Conservation (phyloP, 352 stramenopile genomes). For the Albugo laibachii region DNA sequence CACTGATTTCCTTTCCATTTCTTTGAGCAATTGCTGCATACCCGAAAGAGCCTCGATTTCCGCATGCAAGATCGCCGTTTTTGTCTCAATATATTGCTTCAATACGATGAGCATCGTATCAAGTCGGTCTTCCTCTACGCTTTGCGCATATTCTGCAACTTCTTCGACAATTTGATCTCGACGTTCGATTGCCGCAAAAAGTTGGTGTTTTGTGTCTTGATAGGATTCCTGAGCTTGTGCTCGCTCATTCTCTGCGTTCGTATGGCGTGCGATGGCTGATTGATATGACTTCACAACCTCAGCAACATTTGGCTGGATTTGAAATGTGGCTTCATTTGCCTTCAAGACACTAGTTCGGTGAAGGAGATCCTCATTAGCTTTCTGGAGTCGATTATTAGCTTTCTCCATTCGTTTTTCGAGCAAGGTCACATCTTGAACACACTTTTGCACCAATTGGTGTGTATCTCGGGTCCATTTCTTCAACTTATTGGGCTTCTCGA, state of each 20-base stretch:
- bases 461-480: constrained; percentile 52
- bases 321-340: constrained; percentile 60
- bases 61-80: constrained; percentile 56
- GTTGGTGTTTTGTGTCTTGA: constrained; percentile 24
- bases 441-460: constrained; percentile 64
- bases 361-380: constrained; percentile 39
- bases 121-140: constrained; percentile 62
- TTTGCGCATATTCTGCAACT: constrained; percentile 52
- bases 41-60: constrained; percentile 57
- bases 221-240: constrained; percentile 33
- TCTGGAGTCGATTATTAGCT: constrained; percentile 27
- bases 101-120: constrained; percentile 73
- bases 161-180: constrained; percentile 70
- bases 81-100: constrained; percentile 71
- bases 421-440: constrained; percentile 41
- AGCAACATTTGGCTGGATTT: constrained; percentile 57
- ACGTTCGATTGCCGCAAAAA: constrained; percentile 45
- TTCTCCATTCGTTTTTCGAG: constrained; percentile 72
- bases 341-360: constrained; percentile 58
- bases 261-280: constrained; percentile 32
- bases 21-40: constrained; percentile 40
- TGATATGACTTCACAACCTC: constrained; percentile 54
- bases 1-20: constrained; percentile 63
- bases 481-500: constrained; percentile 53
- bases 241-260: constrained; percentile 40